phyloP scores from a whole-genome alignment of 805 yeast genomes.

The Yarrowia divulgata region DNA sequence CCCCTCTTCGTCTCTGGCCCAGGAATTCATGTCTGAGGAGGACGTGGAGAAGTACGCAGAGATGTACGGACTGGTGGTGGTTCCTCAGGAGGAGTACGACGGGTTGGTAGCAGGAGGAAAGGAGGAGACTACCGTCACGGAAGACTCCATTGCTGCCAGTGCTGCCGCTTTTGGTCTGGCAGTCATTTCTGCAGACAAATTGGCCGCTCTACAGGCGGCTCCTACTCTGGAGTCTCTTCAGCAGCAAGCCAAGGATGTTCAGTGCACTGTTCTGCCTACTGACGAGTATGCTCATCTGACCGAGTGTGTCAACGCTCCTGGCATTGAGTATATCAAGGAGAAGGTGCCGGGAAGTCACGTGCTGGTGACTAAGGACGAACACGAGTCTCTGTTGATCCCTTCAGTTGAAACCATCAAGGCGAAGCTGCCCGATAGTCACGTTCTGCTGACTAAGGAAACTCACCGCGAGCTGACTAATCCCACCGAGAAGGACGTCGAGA shows the following conservation, averaged over 20 bases:
- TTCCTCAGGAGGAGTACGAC: conserved; percentile 44
- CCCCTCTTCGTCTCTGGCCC: conserved; percentile 41
- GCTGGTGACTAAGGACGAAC: background rate
- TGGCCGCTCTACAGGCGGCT: conserved; percentile 33
- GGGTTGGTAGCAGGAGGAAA: conserved; percentile 40
- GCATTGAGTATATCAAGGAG: conserved; percentile 42
- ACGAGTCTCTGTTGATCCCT: conserved; percentile 15
- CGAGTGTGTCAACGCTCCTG: conserved; percentile 42
- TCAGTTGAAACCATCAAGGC: background rate
- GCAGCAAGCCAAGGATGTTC: conserved; percentile 44
- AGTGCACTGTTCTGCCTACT: conserved; percentile 42
- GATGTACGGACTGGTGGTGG: conserved; percentile 44
- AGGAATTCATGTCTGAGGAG: conserved; percentile 46
- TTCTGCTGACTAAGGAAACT: background rate
- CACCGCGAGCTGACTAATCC: conserved; percentile 11
- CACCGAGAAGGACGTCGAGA: background rate
- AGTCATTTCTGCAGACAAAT: conserved; percentile 40
- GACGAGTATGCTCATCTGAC: conserved; percentile 43
- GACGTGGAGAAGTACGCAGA: conserved; percentile 44
- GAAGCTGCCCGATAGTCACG: conserved; percentile 10
- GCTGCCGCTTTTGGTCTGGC: conserved; percentile 41
- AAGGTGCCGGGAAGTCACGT: conserved; percentile 10
- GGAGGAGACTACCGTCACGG: conserved; percentile 9
- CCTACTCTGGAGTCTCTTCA: conserved; percentile 48
- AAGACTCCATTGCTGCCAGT: conserved; percentile 15